A percentile compares a stretch with the other conserved stretches of the same genome.
Evolutionary conservation across 2,329 filamentous ascomycete genomes (phyloP).

Genomic region (Microsporum ferrugineum): DNA sequence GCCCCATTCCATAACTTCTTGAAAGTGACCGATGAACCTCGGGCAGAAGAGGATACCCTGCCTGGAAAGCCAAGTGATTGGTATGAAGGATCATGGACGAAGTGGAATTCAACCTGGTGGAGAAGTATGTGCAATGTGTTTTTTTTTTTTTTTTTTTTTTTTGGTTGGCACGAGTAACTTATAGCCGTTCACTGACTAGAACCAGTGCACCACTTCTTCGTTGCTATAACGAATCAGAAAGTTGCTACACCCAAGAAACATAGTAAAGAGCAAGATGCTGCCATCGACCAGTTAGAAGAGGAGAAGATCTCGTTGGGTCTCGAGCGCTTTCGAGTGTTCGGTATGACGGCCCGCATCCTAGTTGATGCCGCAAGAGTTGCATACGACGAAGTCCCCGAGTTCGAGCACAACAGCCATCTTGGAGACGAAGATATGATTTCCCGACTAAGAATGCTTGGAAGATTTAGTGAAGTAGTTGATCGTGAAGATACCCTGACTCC

Average conservation of each 20-base stretch:
- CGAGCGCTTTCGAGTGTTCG: conserved; percentile 72
- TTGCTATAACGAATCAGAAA: conserved; percentile 61
- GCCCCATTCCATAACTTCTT: conserved; percentile 81
- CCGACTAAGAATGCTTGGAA: conserved; percentile 44
- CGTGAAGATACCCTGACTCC: conserved; percentile 43
- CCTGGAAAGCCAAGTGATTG: conserved; percentile 50
- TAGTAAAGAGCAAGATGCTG: conserved; percentile 33
- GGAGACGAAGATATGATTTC: conserved; percentile 57
- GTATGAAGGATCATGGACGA: conserved; percentile 76
- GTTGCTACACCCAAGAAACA: conserved; percentile 48
- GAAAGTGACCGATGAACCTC: conserved; percentile 45
- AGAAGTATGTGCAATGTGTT: conserved; percentile 31
- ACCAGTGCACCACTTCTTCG: conserved; percentile 78
- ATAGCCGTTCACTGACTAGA: conserved; percentile 11
- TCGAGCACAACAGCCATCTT: conserved; percentile 58
- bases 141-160: background rate
- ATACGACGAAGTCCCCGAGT: conserved; percentile 71
- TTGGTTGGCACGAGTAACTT: background rate
- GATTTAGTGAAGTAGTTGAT: conserved; percentile 42
- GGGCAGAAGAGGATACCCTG: conserved; percentile 27
- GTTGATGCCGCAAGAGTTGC: conserved; percentile 80
- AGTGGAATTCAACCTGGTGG: conserved; percentile 72
- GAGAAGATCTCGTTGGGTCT: conserved; percentile 39
- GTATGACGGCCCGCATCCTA: conserved; percentile 84
- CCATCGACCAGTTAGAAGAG: conserved; percentile 30